Conservation (phyloP, 257 asterid genomes). For the Solanum pennellii region DNA sequence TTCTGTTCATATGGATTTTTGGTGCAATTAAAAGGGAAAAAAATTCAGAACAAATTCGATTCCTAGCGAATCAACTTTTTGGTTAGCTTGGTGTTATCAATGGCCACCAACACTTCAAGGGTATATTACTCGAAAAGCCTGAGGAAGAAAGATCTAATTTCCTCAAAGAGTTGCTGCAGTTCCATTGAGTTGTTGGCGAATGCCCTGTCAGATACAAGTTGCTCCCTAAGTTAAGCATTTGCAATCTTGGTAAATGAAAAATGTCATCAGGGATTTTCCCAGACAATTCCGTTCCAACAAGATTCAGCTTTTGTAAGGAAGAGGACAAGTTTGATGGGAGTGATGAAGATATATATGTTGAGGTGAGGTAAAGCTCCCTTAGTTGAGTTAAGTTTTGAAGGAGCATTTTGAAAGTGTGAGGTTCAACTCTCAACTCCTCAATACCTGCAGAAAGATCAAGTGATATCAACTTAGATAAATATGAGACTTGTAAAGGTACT, state of each 20-base stretch:
- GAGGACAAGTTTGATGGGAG: conserved; percentile 11
- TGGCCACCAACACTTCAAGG: neutral
- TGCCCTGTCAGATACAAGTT: conserved; percentile 7
- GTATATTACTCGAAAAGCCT: conserved; percentile 7
- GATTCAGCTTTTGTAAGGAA: conserved; percentile 3
- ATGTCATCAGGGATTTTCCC: conserved; percentile 5
- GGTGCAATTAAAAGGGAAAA: too few relatives aligned
- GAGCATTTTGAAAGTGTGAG: conserved; percentile 6
- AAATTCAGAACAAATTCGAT: too few relatives aligned
- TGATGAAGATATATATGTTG: neutral
- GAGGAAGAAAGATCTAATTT: conserved; percentile 4
- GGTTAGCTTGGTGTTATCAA: too few relatives aligned
- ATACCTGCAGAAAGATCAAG: neutral
- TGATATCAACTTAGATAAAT: conserved; percentile 5
- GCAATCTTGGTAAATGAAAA: conserved; percentile 6
- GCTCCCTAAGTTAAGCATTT: neutral
- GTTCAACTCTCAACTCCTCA: neutral
- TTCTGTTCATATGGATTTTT: too few relatives aligned
- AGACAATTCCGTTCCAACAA: neutral
- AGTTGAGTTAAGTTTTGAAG: conserved; percentile 13
- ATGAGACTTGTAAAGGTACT: conserved; percentile 9
- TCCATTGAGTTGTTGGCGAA: conserved; percentile 5
- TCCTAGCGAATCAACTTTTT: too few relatives aligned
- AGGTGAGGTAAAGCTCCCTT: neutral
- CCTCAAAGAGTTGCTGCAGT: neutral